Evolutionary conservation across 495 filamentous ascomycete genomes (phyloP).

Genomic region (Penicillium simplicissimum): DNA sequence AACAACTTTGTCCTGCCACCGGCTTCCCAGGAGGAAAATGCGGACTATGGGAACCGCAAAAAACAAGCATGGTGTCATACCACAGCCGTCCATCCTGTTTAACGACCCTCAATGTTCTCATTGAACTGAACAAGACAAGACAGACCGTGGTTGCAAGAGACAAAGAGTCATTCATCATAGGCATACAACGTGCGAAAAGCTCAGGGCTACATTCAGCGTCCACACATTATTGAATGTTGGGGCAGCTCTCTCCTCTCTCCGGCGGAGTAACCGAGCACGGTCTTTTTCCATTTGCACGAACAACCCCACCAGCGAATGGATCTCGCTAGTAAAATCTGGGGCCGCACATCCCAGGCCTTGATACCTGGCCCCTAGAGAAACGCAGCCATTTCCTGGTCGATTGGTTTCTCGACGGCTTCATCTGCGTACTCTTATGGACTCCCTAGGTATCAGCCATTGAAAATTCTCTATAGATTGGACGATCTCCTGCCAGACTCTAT

Average conservation of each 20-base stretch:
- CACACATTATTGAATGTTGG: not conserved
- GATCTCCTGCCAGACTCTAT: not conserved
- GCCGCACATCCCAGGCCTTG: conserved; percentile 30
- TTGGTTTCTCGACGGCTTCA: not conserved
- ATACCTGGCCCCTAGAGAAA: conserved; percentile 7
- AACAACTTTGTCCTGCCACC: not conserved
- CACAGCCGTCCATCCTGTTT: not conserved
- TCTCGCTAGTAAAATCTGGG: conserved; percentile 37
- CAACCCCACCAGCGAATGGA: conserved; percentile 30
- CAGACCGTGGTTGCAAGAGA: not conserved
- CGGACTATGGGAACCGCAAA: not conserved
- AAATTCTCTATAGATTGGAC: not conserved
- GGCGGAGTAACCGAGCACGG: conserved; percentile 21
- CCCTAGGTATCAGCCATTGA: not conserved
- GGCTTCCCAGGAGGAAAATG: not conserved
- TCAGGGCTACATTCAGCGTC: not conserved
- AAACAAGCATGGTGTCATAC: not conserved
- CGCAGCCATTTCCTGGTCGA: not conserved
- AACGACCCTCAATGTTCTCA: not conserved
- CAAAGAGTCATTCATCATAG: not conserved
- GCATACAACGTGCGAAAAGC: not conserved
- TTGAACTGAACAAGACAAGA: not conserved
- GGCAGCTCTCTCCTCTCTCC: not conserved
- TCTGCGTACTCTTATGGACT: not conserved
- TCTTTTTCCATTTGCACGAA: conserved; percentile 20